Conservation (phyloP, 2,329 filamentous ascomycete genomes). For the Herpotrichia juniperi region DNA sequence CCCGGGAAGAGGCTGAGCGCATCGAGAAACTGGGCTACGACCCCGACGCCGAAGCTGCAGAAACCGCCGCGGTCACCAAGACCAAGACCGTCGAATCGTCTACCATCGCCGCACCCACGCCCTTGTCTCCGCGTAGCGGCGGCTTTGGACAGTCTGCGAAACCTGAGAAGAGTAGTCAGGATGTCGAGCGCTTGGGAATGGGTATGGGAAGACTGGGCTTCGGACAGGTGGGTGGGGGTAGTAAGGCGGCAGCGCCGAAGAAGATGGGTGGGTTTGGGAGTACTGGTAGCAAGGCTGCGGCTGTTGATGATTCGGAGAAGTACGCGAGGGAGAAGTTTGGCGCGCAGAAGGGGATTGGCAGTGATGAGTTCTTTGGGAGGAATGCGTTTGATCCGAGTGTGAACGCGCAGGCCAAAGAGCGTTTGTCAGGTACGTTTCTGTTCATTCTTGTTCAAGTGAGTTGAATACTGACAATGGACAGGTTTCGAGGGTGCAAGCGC, state of each 20-base stretch:
- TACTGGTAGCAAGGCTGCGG: slow-evolving; percentile 69
- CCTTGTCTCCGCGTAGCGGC: slow-evolving; percentile 68
- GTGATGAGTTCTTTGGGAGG: slow-evolving; percentile 97
- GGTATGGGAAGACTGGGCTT: slow-evolving; percentile 85
- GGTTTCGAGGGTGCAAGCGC: slow-evolving; percentile 90
- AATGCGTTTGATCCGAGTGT: slow-evolving; percentile 80
- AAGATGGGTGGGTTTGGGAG: slow-evolving; percentile 90
- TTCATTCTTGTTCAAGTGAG: not conserved
- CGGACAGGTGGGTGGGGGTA: slow-evolving; percentile 75
- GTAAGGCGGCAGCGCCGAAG: slow-evolving; percentile 67
- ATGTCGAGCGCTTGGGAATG: slow-evolving; percentile 90
- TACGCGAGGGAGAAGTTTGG: slow-evolving; percentile 91
- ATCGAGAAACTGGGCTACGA: slow-evolving; percentile 96
- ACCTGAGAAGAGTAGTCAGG: slow-evolving; percentile 66
- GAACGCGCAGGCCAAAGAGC: slow-evolving; percentile 83
- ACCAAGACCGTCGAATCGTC: slow-evolving; percentile 51
- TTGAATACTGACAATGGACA: slow-evolving; percentile 3
- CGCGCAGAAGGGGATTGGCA: slow-evolving; percentile 91
- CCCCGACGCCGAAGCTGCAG: slow-evolving; percentile 75
- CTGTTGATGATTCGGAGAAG: slow-evolving; percentile 74
- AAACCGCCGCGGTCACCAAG: slow-evolving; percentile 36
- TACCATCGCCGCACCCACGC: slow-evolving; percentile 75
- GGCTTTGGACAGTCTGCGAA: slow-evolving; percentile 67
- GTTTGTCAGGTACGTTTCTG: slow-evolving; percentile 64
- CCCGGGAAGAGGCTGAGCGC: slow-evolving; percentile 94